Evolutionary conservation across 1,284 basidiomycete genomes (phyloP), one percentile per base, ranked within the genome.

Genomic region (Ceratobasidium sp.): DNA sequence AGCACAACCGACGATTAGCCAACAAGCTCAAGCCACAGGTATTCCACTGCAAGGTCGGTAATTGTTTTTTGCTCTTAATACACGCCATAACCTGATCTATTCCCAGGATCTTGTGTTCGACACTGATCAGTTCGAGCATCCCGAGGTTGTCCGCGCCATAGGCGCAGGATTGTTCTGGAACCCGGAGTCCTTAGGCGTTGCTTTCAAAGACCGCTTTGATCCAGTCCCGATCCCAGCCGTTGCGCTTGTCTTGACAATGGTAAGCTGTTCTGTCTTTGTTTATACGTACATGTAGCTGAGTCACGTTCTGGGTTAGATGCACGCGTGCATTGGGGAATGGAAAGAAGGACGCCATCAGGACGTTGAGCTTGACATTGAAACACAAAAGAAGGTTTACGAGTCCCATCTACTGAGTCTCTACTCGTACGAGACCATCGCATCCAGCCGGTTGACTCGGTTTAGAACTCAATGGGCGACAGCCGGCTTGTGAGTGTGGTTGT

Each of bases 111-210:
- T 60, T 16, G 32, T 34, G 21, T 39, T 39, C 23, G 36, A 60
- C 14, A 18, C 39, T 2, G 26, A 60, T 16, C 58, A 60, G 39
- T 60, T 39, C 28, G 58, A 60, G 36, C 58, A 60, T 28, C 39
- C 58, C 28, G 39, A 45, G 41, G 23, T 60, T 28, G 28, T 60
- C 41, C 39, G 58, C 39, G 58, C 36, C 9, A 60, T 60, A 23
- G 58, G 39, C 14, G 58, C 58, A 2, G 58, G 58, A 3, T 23
- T 60, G n/a, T 60, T 60, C 58, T 60, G 58, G 58, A 41, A 60
- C 3, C 21, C 36, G 1, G 58, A 60, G 21, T 43, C 58, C 8
- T n/a, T 60, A 16, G 58, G 58, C 6, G 58, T 26, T 8, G 36
- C 45, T 14, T 60, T 43, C 18, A 18, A 26, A 2, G 36, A 41